Evolutionary conservation across 1,284 basidiomycete genomes (phyloP), one percentile per base, ranked within the genome.

Genomic region (Acaromyces ingoldii): DNA sequence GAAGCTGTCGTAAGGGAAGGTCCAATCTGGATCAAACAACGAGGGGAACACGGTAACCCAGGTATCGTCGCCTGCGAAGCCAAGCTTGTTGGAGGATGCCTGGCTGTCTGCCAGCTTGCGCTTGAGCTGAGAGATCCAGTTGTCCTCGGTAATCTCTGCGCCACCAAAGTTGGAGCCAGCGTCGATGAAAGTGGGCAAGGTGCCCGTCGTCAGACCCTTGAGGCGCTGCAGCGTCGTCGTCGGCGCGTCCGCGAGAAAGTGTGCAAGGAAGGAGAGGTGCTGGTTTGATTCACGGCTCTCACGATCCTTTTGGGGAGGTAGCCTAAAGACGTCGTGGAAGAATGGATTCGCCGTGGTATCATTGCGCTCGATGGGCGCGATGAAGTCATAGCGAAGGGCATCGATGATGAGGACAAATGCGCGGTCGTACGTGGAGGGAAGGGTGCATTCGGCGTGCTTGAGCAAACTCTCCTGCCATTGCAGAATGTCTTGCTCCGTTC

Each of bases 181-280:
- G 70, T 98, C 93, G 44, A 98, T 83, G 69, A 98, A 98, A 0
- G 95, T 98, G 0, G 95, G 93, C 6, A 99, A 78, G 0, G 90
- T 91, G 3, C 95, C 95, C 0, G 95, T 97, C 0, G 91, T 96
- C 44, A 99, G 79, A 0, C 85, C 95, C 72, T 98, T 98, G 70
- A 98, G 85, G 1, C 95, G 82, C 76, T 98, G 95, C 43, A 98
- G 82, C 0, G 93, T 98, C 0, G 91, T 86, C 0, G 95, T 98
- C 1, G 95, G 95, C 0, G 95, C 91, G 72, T 99, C 93, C 1
- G 90, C 85, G 75, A 87, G 85, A 4, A 91, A 82, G 72, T 96
- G 87, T 74, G 89, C 89, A 26, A 98, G 80, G 74, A 93, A 84
- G 0, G 91, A 92, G 51, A 84, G 81, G 30, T 78, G 74, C 15